These are phyloP conservation scores for Mycocalia duriaeana DNA, from an alignment of 1,284 basidiomycete species.

Conservation along the genomic window DNA sequence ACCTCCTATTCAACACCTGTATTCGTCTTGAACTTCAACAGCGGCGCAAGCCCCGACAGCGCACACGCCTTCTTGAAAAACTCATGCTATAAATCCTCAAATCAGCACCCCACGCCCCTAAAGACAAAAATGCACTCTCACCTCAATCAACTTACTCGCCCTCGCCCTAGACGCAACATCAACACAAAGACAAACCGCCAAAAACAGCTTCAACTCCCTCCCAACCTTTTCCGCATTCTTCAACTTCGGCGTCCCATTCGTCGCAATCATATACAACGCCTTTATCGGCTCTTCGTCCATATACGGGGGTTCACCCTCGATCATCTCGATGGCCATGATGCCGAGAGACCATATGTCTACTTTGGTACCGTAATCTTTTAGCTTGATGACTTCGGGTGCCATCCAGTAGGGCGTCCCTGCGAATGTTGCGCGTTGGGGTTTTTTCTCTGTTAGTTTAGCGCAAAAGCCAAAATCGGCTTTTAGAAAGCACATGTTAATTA, in stretches of 20 bases:
- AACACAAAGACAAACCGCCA: slow-evolving; percentile 95
- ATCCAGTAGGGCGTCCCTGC: slow-evolving; percentile 99
- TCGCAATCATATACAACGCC: slow-evolving; percentile 95
- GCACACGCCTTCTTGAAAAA: slow-evolving; percentile 87
- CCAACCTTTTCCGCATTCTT: slow-evolving; percentile 94
- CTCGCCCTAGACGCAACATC: slow-evolving; percentile 95
- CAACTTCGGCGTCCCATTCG: slow-evolving; percentile 95
- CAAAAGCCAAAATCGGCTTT: slow-evolving; percentile 99
- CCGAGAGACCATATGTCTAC: slow-evolving; percentile 98
- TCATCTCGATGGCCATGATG: slow-evolving; percentile 95
- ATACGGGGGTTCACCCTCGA: slow-evolving; percentile 95
- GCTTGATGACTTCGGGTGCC: slow-evolving; percentile 97
- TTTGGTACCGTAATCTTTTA: slow-evolving; percentile 98
- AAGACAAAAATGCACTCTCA: slow-evolving; percentile 34
- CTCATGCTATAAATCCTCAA: slow-evolving; percentile 80
- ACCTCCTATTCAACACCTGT: too few relatives aligned
- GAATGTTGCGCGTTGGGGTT: slow-evolving; percentile 97
- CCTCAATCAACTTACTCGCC: slow-evolving; percentile 86
- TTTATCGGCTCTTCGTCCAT: slow-evolving; percentile 97
- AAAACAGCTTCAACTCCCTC: slow-evolving; percentile 89
- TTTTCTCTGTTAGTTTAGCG: slow-evolving; percentile 90
- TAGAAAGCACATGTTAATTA: slow-evolving; percentile 26
- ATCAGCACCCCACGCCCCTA: slow-evolving; percentile 6
- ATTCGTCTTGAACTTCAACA: slow-evolving; percentile 72
- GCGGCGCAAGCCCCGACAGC: slow-evolving; percentile 75